Percentiles rank a stretch among this genome's conserved stretches.
These are phyloP conservation scores for Akanthomyces dipterigenus DNA, from an alignment of 2,329 filamentous ascomycete genomes.

Conservation along the genomic window DNA sequence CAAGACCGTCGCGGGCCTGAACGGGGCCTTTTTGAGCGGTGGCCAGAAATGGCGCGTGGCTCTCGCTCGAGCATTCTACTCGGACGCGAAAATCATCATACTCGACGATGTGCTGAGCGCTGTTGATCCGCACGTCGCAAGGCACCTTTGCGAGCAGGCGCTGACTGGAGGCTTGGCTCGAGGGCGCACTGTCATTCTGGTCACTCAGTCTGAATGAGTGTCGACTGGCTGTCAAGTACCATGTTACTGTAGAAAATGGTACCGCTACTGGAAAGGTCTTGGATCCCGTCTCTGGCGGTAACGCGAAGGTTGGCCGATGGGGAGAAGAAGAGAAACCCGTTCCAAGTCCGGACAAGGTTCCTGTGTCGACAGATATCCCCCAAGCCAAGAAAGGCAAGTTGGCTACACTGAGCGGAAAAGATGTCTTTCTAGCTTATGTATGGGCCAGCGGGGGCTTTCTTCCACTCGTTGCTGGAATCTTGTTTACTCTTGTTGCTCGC, in stretches of 20 bases:
- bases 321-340: too few species aligned
- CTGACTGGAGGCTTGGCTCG: slow-evolving; percentile 9
- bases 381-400: too few species aligned
- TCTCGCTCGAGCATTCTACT: slow-evolving; percentile 40
- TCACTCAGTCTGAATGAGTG: slow-evolving; percentile 9
- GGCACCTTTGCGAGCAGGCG: not conserved
- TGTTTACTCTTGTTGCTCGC: not conserved
- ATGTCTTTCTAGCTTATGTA: slow-evolving; percentile 5
- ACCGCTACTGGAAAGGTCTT: not conserved
- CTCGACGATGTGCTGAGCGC: slow-evolving; percentile 38
- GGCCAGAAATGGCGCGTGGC: slow-evolving; percentile 40
- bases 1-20: slow-evolving; percentile 35
- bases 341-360: too few species aligned
- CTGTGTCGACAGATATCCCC: too few species aligned
- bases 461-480: not conserved
- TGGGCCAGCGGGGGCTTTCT: slow-evolving; percentile 4
- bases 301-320: too few species aligned
- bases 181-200: slow-evolving; percentile 13
- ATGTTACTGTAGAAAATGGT: slow-evolving; percentile 5
- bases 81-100: slow-evolving; percentile 35
- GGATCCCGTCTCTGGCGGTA: too few species aligned
- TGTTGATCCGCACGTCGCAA: slow-evolving; percentile 8
- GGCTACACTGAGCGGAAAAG: too few species aligned
- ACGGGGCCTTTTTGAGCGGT: slow-evolving; percentile 37
- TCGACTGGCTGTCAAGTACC: slow-evolving; percentile 2